phyloP scores from a whole-genome alignment of 805 yeast species.

The Komagataella pseudopastoris region DNA sequence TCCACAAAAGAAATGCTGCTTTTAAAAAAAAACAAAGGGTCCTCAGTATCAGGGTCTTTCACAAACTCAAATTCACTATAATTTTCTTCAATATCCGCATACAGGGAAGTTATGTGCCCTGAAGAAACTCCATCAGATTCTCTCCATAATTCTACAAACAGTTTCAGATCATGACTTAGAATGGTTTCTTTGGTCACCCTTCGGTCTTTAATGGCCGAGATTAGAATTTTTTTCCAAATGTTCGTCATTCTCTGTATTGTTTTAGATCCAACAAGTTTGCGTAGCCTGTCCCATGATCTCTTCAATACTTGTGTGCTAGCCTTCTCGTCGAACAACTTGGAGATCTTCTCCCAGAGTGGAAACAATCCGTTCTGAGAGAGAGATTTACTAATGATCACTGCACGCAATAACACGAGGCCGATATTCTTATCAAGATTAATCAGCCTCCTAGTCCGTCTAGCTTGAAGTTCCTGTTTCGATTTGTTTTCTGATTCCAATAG shows the following conservation, averaged over 20 bases:
- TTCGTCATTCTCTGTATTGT: slow-evolving; percentile 39
- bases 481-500: slow-evolving; percentile 7
- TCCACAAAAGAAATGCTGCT: slow-evolving; percentile 53
- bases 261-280: slow-evolving; percentile 41
- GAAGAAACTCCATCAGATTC: slow-evolving; percentile 25
- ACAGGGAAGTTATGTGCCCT: slow-evolving; percentile 19
- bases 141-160: slow-evolving; percentile 54
- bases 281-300: slow-evolving; percentile 59
- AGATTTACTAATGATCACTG: slow-evolving; percentile 56
- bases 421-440: slow-evolving; percentile 21
- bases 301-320: slow-evolving; percentile 26
- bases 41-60: background rate
- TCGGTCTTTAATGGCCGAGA: slow-evolving; percentile 45
- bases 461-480: slow-evolving; percentile 9
- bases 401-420: slow-evolving; percentile 41
- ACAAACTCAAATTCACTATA: slow-evolving; percentile 28
- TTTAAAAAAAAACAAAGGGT: slow-evolving; percentile 22
- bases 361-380: slow-evolving; percentile 32
- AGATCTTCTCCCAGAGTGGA: slow-evolving; percentile 51
- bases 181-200: slow-evolving; percentile 34
- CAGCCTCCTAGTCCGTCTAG: background rate
- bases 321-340: slow-evolving; percentile 29
- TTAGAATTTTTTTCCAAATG: slow-evolving; percentile 55
- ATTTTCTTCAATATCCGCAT: slow-evolving; percentile 30
- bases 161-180: slow-evolving; percentile 32